Conservation (phyloP, 306 rosid genomes). For the Cicer yamashitae region DNA sequence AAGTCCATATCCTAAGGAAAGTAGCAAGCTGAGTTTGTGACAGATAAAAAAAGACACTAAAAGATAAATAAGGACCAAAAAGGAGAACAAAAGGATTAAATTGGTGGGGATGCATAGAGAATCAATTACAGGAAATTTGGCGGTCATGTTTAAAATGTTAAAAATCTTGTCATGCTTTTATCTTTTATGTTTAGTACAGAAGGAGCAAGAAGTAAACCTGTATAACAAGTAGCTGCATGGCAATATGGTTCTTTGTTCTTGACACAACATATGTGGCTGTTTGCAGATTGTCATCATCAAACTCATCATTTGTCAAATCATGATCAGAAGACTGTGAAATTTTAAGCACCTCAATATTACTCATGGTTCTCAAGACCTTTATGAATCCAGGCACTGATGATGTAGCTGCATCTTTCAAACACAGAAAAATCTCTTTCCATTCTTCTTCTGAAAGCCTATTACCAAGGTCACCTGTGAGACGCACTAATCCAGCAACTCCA, state of each 20-base stretch:
- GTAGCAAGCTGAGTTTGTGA: not conserved
- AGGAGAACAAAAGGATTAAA: slow-evolving; percentile 25
- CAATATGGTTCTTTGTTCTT: slow-evolving; percentile 83
- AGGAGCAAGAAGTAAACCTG: slow-evolving; percentile 69
- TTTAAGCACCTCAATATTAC: slow-evolving; percentile 56
- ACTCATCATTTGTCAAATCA: slow-evolving; percentile 71
- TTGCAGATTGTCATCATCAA: slow-evolving; percentile 88
- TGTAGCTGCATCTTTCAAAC: slow-evolving; percentile 80
- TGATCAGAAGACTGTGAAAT: slow-evolving; percentile 69
- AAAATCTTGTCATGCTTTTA: not conserved
- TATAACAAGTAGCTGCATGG: slow-evolving; percentile 81
- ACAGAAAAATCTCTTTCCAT: slow-evolving; percentile 79
- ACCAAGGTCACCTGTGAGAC: slow-evolving; percentile 76
- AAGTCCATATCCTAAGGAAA: slow-evolving; percentile 5
- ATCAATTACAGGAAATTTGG: slow-evolving; percentile 17
- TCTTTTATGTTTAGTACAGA: slow-evolving; percentile 21
- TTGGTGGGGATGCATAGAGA: slow-evolving; percentile 25
- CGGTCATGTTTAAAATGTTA: slow-evolving; percentile 21
- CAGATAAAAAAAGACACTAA: not conserved
- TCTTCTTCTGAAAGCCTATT: slow-evolving; percentile 76
- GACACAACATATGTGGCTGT: slow-evolving; percentile 81
- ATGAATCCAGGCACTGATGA: slow-evolving; percentile 78
- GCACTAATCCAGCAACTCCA: slow-evolving; percentile 84
- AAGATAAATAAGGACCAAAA: not conserved
- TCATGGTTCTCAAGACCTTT: slow-evolving; percentile 86